Conservation (phyloP, 2,329 filamentous ascomycete genomes). For the Talaromyces sp. region DNA sequence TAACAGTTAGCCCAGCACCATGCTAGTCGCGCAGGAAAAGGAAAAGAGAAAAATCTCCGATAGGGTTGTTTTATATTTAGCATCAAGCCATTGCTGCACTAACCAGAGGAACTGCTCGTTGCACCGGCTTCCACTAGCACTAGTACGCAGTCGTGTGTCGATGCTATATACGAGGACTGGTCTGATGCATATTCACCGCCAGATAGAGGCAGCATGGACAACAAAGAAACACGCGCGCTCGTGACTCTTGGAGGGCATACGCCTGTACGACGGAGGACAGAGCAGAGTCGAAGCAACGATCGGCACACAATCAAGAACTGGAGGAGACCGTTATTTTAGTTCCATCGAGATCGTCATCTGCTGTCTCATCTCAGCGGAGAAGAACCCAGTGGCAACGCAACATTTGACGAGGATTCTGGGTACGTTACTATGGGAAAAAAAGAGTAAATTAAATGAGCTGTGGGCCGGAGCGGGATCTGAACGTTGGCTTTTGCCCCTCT, state of each 20-base stretch:
- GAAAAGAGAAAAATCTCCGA: constrained; percentile 11
- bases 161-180: not conserved
- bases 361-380: not conserved
- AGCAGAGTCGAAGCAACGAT: not conserved
- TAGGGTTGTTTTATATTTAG: constrained; percentile 9
- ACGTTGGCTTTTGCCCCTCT: not conserved
- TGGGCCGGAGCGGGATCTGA: constrained; percentile 1
- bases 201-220: not conserved
- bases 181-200: not conserved
- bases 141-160: not conserved
- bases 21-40: not conserved
- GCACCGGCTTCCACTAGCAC: not conserved
- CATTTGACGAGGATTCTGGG: too few species aligned
- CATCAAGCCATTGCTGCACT: not conserved
- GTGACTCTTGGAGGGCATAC: not conserved
- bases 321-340: not conserved
- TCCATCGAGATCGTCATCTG: not conserved
- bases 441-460: not conserved
- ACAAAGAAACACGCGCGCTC: not conserved
- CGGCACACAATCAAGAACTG: not conserved
- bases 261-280: too few species aligned
- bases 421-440: too few species aligned
- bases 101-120: not conserved
- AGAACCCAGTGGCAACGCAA: too few species aligned
- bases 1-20: not conserved